phyloP scores from a whole-genome alignment of 2,329 filamentous ascomycete genomes.

The Colletotrichum orchidophilum region DNA sequence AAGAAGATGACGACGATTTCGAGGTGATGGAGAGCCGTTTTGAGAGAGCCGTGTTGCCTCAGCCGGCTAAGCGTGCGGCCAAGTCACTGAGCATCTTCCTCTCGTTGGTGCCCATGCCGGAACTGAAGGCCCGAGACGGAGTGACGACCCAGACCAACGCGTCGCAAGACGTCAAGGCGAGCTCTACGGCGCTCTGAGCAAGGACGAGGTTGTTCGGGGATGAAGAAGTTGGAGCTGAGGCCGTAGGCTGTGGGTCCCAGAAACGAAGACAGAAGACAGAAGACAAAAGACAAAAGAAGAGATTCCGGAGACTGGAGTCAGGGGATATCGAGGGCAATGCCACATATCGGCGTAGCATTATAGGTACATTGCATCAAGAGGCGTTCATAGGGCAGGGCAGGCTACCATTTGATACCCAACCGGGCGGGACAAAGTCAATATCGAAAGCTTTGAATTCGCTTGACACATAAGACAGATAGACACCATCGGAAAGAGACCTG shows the following conservation, averaged over 20 bases:
- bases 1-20: constrained; percentile 56
- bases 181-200: neutral
- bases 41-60: constrained; percentile 60
- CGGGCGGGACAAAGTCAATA: neutral
- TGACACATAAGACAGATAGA: neutral
- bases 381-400: constrained; percentile 2
- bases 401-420: constrained; percentile 26
- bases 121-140: constrained; percentile 60
- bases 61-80: constrained; percentile 53
- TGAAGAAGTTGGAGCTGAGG: neutral
- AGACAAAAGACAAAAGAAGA: neutral
- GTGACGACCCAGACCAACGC: constrained; percentile 58
- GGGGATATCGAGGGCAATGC: neutral
- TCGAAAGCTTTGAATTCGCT: neutral
- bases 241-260: neutral
- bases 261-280: neutral
- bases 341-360: neutral
- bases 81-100: constrained; percentile 71
- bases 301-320: neutral
- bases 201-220: too few relatives aligned
- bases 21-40: constrained; percentile 67
- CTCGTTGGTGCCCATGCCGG: constrained; percentile 61
- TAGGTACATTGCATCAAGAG: neutral
- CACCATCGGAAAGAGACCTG: neutral
- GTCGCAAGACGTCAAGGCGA: constrained; percentile 35